Conservation (phyloP, 2,329 filamentous ascomycete genomes). For the Coniochaeta sp. region DNA sequence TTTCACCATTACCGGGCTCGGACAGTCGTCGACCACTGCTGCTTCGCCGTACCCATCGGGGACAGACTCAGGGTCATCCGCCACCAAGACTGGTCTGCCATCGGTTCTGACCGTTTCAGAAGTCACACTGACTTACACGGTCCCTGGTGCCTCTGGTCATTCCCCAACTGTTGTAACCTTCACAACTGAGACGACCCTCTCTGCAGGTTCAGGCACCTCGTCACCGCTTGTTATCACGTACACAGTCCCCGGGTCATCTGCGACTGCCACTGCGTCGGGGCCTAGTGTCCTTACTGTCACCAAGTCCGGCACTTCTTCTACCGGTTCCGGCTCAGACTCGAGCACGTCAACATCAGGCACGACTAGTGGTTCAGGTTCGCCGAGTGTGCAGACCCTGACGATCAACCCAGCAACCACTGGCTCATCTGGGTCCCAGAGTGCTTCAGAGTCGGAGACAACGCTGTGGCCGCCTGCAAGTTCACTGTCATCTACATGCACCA, state of each 20-base stretch:
- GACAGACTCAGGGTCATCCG: not conserved
- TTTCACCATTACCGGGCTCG: not conserved
- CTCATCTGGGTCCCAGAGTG: not conserved
- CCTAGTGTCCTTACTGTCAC: not conserved
- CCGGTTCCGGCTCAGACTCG: not conserved
- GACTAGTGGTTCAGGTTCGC: not conserved
- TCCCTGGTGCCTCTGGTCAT: constrained; percentile 3
- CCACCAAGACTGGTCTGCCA: not conserved
- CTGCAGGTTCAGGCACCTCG: not conserved
- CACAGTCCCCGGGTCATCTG: not conserved
- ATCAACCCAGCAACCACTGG: not conserved
- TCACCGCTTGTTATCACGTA: constrained; percentile 5
- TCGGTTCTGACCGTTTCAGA: not conserved
- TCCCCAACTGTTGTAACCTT: constrained; percentile 4
- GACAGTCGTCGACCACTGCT: not conserved
- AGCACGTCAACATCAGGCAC: not conserved
- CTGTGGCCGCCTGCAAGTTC: not conserved
- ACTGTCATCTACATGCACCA: not conserved
- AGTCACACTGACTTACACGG: constrained; percentile 6
- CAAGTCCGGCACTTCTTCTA: not conserved
- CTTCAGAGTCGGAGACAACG: not conserved
- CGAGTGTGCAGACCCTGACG: not conserved
- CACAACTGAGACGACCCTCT: constrained; percentile 2
- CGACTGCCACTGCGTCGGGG: not conserved
- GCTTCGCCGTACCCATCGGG: not conserved